Evolutionary conservation across 129 eudicot species (phyloP).

Genomic region (Escallonia rubra): DNA sequence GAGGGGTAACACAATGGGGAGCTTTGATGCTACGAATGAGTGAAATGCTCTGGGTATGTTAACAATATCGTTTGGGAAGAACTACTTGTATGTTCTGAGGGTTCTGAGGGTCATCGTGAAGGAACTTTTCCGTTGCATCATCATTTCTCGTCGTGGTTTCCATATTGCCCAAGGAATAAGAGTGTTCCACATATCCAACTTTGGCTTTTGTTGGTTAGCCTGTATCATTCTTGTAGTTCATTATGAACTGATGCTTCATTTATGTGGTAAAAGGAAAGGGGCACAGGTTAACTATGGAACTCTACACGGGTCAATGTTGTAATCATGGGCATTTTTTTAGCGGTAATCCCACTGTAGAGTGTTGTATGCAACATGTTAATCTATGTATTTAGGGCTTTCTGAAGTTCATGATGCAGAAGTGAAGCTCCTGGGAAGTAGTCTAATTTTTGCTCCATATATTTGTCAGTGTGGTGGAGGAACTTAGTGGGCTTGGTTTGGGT

Average conservation of each 20-base stretch:
- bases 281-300: neutral
- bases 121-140: neutral
- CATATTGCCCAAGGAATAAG: constrained; percentile 17
- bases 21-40: constrained; percentile 70
- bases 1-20: constrained; percentile 42
- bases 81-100: neutral
- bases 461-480: neutral
- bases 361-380: constrained; percentile 12
- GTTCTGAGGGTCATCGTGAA: neutral
- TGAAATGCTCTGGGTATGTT: constrained; percentile 13
- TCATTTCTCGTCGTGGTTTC: constrained; percentile 6
- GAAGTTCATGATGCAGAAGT: constrained; percentile 13
- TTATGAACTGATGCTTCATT: constrained; percentile 6
- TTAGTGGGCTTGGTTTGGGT: constrained; percentile 5
- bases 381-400: constrained; percentile 27
- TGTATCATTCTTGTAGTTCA: constrained; percentile 9
- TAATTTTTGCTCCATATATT: neutral
- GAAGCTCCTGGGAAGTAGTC: constrained; percentile 2
- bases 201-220: constrained; percentile 9
- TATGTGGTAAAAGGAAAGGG: constrained; percentile 19
- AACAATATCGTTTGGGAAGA: constrained; percentile 8
- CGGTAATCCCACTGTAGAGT: neutral
- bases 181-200: constrained; percentile 13
- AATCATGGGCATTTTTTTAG: neutral
- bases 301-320: constrained; percentile 5